Evolutionary conservation across 495 filamentous ascomycete genomes (phyloP).

Genomic region (Penicillium roqueforti): DNA sequence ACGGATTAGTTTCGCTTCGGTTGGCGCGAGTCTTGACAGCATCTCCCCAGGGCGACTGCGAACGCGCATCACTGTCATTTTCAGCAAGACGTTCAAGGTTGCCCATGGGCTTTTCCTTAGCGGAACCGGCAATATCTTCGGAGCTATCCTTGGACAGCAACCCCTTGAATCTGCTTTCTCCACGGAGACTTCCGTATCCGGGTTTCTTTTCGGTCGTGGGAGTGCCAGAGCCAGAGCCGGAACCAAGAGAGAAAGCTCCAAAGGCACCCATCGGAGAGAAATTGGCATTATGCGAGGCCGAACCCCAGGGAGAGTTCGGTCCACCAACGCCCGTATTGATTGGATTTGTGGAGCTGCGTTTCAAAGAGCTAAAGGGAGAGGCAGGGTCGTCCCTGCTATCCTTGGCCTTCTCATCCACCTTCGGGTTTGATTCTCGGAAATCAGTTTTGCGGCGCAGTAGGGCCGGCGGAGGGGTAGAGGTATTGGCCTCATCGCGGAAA

Average conservation of each 20-base stretch:
- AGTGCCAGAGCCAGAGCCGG: slow-evolving; percentile 43
- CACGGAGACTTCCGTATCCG: slow-evolving; percentile 61
- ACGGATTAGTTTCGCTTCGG: slow-evolving; percentile 80
- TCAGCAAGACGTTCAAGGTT: slow-evolving; percentile 55
- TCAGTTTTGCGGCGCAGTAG: slow-evolving; percentile 75
- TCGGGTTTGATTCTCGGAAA: slow-evolving; percentile 48
- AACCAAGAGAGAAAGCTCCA: slow-evolving; percentile 70
- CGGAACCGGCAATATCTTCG: slow-evolving; percentile 55
- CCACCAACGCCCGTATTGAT: slow-evolving; percentile 47
- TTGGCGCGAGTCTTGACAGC: slow-evolving; percentile 44
- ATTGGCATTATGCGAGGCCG: slow-evolving; percentile 51
- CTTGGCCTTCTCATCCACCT: slow-evolving; percentile 42
- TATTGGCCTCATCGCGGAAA: slow-evolving; percentile 55
- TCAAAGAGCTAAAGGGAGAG: slow-evolving; percentile 58
- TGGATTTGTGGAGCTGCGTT: slow-evolving; percentile 67
- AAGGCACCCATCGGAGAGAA: slow-evolving; percentile 80
- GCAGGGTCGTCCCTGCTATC: slow-evolving; percentile 41
- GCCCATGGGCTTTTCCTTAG: slow-evolving; percentile 51
- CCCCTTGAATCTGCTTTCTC: slow-evolving; percentile 80
- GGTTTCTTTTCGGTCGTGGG: slow-evolving; percentile 63
- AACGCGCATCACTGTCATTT: slow-evolving; percentile 39
- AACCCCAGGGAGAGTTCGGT: slow-evolving; percentile 65
- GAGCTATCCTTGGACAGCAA: slow-evolving; percentile 72
- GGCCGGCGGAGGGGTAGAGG: slow-evolving; percentile 58
- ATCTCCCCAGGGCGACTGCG: slow-evolving; percentile 53